Evolutionary conservation across 441 rosid species (phyloP), one percentile per base, ranked within the genome.

Genomic region (Erysimum pusillum): DNA sequence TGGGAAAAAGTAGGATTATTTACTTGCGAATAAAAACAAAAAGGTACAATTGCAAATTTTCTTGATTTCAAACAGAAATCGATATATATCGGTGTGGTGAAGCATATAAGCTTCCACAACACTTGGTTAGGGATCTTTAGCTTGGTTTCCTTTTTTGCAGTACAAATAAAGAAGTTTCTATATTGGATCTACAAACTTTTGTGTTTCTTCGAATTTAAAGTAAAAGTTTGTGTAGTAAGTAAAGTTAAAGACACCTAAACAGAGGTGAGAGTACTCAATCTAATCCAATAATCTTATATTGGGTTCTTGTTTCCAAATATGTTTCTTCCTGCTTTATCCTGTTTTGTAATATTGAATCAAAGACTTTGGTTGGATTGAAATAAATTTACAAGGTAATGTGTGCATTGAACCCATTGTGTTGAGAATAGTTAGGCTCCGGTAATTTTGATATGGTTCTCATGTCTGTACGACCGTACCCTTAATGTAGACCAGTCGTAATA

Each of bases 1-100:
- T 52, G 95, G 97, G 62, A 85, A 87, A 72, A 80, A 80, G 6
- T 80, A 76, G 65, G 48, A 65, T 17, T 34, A 9, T 54, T 18
- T 44, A 58, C 15, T 45, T 61, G 42, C 63, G 1, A 14, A 60
- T 65, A 18, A 52, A 14, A 51, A 34, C 49, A 41, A 13, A 15
- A 51, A 68, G 78, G 75, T 73, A 79, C 45, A 53, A 46, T 73
- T 78, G 70, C 78, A 52, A 31, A 3, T 20, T 68, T 41, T 58
- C 17, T 36, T 56, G 22, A 49, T 76, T 18, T 69, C 31, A 52
- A 54, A 42, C 51, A 20, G 32, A 31, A 57, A 25, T 57, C 61
- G 2, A 38, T 59, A 58, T 59, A 48, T 59, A 20, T 62, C 9
- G 22, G 71, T 63, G 62, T 70, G 68, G 58, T 51, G 22, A 28